Base-by-base conservation (phyloP, 441 rosid species). In the Gossypium davidsonii region DNA sequence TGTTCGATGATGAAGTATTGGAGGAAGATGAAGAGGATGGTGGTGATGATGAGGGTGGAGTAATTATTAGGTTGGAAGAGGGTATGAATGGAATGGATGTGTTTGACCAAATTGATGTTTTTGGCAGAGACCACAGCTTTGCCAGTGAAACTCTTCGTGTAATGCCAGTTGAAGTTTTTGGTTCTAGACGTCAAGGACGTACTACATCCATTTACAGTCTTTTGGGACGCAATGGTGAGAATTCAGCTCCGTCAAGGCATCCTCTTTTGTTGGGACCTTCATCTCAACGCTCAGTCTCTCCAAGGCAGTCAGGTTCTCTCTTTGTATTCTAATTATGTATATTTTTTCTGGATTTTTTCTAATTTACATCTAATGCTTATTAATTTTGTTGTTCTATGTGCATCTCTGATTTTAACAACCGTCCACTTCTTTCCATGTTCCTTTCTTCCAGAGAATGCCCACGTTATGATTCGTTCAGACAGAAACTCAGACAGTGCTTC, bases 1-100 rank as follows among this genome's bases (percentile, higher is more conserved):
- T 88, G 69, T 89, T 89, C 73, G 99, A 93, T 85, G 99, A 95
- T 79, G 99, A 93, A 82, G 89, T 91, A 71, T 71, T 90, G 83
- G 99, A 91, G 79, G 99, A 93, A 73, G 98, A 91, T 64, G 99
- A 93, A 42, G 99, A 95, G n/a, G 99, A 93, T 25, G 99, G 91
- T 72, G 99, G 84, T 48, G 98, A 92, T 75, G 99, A 92, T 65
- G 97, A 89, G 78, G 97, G 90, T 61, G 95, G 98, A 34, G 94
- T 95, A 73, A 88, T 95, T 80, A 89, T 95, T 48, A 78, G 98
- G 78, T 87, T 95, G 76, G 97, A 89, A 75, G 98, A 95, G 81
- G 99, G 98, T 57, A 86, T 90, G 62, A 90, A 90, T 79, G 98
- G 99, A 64, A 86, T 95, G 74, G 94, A 93, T 80, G 93, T 95